Percentiles rank a stretch among this genome's conserved stretches.
Conservation (phyloP, 805 yeast species). For the Pichia rugopelliculosa region DNA sequence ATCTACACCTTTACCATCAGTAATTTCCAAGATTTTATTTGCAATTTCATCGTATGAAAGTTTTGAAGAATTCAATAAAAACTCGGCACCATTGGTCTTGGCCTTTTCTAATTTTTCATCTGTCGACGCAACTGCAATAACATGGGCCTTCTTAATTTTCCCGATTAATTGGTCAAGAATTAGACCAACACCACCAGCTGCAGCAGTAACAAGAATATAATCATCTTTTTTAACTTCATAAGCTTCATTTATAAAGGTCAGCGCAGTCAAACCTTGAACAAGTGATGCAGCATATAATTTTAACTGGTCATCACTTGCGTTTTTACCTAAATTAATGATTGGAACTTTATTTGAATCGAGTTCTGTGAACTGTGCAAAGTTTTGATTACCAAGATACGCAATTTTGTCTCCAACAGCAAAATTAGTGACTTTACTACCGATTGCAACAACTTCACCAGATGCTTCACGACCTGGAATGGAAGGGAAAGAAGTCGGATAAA, state of each 20-base stretch:
- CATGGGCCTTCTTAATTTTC: slow-evolving; percentile 57
- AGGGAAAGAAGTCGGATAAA: slow-evolving; percentile 60
- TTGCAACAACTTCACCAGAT: slow-evolving; percentile 57
- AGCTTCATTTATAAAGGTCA: slow-evolving; percentile 61
- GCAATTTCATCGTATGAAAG: slow-evolving; percentile 44
- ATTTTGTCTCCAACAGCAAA: slow-evolving; percentile 66
- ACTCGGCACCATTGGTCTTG: slow-evolving; percentile 70
- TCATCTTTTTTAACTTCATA: slow-evolving; percentile 65
- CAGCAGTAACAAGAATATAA: slow-evolving; percentile 74
- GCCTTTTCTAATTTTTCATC: slow-evolving; percentile 64
- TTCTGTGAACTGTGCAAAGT: slow-evolving; percentile 73
- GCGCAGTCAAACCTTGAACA: slow-evolving; percentile 74
- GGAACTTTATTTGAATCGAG: slow-evolving; percentile 27
- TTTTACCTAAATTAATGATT: slow-evolving; percentile 43
- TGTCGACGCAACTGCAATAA: slow-evolving; percentile 79
- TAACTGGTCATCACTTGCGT: slow-evolving; percentile 40
- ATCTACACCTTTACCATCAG: slow-evolving; percentile 59
- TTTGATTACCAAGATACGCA: slow-evolving; percentile 41
- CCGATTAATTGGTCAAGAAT: slow-evolving; percentile 58
- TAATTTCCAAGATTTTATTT: slow-evolving; percentile 49
- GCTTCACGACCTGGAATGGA: slow-evolving; percentile 65
- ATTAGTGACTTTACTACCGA: slow-evolving; percentile 49
- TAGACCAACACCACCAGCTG: slow-evolving; percentile 92
- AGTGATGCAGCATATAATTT: slow-evolving; percentile 53
- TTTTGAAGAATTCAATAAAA: slow-evolving; percentile 42